A percentile compares a stretch with the other conserved stretches of the same genome.
Evolutionary conservation across 495 filamentous ascomycete genomes (phyloP).

Genomic region (Talaromyces stipitatus): DNA sequence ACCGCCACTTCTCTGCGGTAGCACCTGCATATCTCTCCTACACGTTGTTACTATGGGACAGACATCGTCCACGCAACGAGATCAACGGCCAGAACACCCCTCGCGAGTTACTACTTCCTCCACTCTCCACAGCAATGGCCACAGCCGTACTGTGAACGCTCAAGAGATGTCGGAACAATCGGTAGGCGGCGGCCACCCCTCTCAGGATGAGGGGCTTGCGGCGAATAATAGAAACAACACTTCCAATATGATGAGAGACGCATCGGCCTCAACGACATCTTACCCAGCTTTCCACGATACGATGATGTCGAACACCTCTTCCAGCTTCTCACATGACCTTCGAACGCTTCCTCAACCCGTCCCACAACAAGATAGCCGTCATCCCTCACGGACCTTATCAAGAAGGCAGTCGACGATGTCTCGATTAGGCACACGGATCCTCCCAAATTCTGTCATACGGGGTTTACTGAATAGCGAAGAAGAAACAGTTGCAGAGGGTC

Average conservation of each 20-base stretch:
- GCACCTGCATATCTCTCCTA: background rate
- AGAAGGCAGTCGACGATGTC: conserved; percentile 46
- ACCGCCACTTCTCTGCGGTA: conserved; percentile 4
- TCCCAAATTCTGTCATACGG: conserved; percentile 42
- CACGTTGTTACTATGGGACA: conserved; percentile 39
- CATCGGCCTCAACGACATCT: conserved; percentile 11
- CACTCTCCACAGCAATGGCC: conserved; percentile 15
- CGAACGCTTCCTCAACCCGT: conserved; percentile 16
- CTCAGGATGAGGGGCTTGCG: conserved; percentile 10
- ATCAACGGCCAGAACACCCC: conserved; percentile 22
- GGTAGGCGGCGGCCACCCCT: conserved; percentile 17
- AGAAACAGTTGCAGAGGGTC: conserved; percentile 42
- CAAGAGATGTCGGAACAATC: conserved; percentile 22
- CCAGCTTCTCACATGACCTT: conserved; percentile 27
- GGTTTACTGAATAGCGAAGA: conserved; percentile 37
- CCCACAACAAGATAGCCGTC: conserved; percentile 24
- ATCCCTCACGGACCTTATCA: conserved; percentile 34
- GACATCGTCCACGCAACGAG: conserved; percentile 37
- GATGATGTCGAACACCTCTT: conserved; percentile 17
- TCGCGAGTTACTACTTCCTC: conserved; percentile 15
- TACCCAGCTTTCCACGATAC: conserved; percentile 8
- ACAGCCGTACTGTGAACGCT: conserved; percentile 34
- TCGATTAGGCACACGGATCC: conserved; percentile 39
- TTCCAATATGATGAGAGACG: conserved; percentile 8
- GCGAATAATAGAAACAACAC: background rate